Evolutionary conservation across 2,329 filamentous ascomycete species (phyloP), one percentile per base, ranked within the genome.

Genomic region (Microdochium bolleyi): DNA sequence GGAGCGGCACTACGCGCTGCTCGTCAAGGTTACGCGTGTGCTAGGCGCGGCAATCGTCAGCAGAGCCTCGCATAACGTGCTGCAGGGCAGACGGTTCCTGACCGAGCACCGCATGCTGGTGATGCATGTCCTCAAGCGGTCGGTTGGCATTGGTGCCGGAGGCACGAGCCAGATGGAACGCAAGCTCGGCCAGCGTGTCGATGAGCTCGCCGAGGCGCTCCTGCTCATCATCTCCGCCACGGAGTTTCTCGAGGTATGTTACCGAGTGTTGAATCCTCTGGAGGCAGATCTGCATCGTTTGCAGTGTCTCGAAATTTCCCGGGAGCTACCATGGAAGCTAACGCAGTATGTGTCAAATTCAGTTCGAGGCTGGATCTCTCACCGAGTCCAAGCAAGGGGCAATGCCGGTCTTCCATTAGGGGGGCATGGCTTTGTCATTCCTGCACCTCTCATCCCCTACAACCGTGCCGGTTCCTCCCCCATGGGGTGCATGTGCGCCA

Each of bases 61-160:
- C 57, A 82, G 90, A 49, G 92, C 92, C 0, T 77, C 86, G 19
- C 87, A 95, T 62, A 96, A 95, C 66, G 81, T 92, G 41, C 79
- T 85, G 41, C 88, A 92, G 64, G 91, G 87, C 1, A 82, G 88
- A 53, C 78, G 78, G 34, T 99, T 99, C 70, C 74, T 99, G 55
- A 79, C 80, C 5, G 87, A 94, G 58, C 90, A 96, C 67, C 80
- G 92, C 56, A 83, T 86, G 67, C 83, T 92, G 53, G 89, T 97
- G 61, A 83, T 94, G 57, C 88, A 91, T 48, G 85, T 95, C 21
- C 88, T 99, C 63, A 99, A 99, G 74, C 80, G 91, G 59, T 89
- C 88, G 60, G 89, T 89, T 0, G 88, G 88, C 49, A 88, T 95
- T 53, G 87, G 88, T 19, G 67, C 70, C 32, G 68, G 70, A n/a